Evolutionary conservation across 192 early-diverging fungal genomes (phyloP).

Genomic region (Coemansia sp.): DNA sequence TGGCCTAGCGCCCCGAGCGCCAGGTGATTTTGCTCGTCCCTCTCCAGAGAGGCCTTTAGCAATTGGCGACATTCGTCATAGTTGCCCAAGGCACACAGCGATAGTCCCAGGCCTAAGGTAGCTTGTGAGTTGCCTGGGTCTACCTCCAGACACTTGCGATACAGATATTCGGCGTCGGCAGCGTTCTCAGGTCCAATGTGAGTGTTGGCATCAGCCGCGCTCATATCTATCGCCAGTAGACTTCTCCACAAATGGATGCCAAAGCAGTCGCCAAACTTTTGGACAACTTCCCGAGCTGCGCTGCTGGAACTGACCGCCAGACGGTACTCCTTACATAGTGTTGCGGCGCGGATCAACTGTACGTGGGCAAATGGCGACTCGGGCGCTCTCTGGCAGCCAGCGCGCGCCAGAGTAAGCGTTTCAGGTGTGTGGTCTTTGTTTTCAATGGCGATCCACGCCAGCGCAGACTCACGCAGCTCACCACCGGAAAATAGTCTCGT

Average conservation of each 20-base stretch:
- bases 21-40: slow-evolving; percentile 35
- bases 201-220: slow-evolving; percentile 64
- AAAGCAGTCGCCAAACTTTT: slow-evolving; percentile 14
- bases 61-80: slow-evolving; percentile 61
- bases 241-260: slow-evolving; percentile 37
- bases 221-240: slow-evolving; percentile 58
- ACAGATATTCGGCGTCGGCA: slow-evolving; percentile 59
- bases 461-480: slow-evolving; percentile 12
- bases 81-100: slow-evolving; percentile 56
- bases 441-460: slow-evolving; percentile 17
- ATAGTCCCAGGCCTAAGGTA: slow-evolving; percentile 55
- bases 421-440: neutral
- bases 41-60: slow-evolving; percentile 59
- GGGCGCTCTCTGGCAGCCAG: slow-evolving; percentile 11
- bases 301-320: slow-evolving; percentile 21
- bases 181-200: slow-evolving; percentile 61
- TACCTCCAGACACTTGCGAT: slow-evolving; percentile 56
- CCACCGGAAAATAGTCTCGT: slow-evolving; percentile 18
- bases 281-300: slow-evolving; percentile 17
- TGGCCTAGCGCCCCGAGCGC: slow-evolving; percentile 74
- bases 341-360: slow-evolving; percentile 16
- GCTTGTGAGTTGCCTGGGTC: slow-evolving; percentile 54
- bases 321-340: slow-evolving; percentile 11
- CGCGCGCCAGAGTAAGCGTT: slow-evolving; percentile 19
- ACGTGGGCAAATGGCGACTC: slow-evolving; percentile 48